Evolutionary conservation across 768 basidiomycete species (phyloP).

Genomic region (Boletus vinaceobasis): DNA sequence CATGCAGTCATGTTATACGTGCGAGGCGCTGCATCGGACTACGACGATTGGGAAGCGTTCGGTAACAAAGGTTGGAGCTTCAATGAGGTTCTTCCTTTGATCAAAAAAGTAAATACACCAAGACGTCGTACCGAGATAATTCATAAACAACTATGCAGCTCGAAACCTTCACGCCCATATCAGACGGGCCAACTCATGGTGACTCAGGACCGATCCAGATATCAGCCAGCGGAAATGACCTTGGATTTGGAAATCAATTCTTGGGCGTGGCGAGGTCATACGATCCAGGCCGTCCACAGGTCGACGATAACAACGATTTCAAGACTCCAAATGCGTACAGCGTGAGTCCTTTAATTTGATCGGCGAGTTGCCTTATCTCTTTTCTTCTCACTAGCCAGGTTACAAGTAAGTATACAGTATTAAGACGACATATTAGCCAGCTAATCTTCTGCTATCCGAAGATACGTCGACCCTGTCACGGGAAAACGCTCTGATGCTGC

Average conservation of each 20-base stretch:
- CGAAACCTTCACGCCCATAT: conserved; percentile 34
- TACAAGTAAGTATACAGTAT: too few species aligned
- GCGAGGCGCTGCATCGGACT: too few species aligned
- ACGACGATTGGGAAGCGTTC: conserved; percentile 53
- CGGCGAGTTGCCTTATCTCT: background rate
- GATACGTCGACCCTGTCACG: too few species aligned
- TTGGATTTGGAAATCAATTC: conserved; percentile 40
- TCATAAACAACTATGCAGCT: conserved; percentile 44
- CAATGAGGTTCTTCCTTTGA: conserved; percentile 51
- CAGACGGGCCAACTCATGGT: conserved; percentile 36
- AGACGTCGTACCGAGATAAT: background rate
- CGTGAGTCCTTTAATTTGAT: conserved; percentile 10
- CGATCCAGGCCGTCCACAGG: conserved; percentile 42
- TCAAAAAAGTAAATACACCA: conserved; percentile 45
- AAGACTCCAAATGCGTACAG: conserved; percentile 23
- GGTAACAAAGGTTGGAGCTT: conserved; percentile 63
- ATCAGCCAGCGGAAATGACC: conserved; percentile 12
- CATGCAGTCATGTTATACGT: too few species aligned
- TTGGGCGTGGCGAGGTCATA: conserved; percentile 43
- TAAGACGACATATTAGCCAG: too few species aligned
- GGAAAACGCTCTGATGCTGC: too few species aligned
- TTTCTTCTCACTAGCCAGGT: too few species aligned
- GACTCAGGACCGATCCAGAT: conserved; percentile 32
- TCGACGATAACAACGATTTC: conserved; percentile 50
- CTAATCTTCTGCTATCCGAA: too few species aligned